phyloP scores from a whole-genome alignment of 768 basidiomycete genomes.

The Lentinula sp. region DNA sequence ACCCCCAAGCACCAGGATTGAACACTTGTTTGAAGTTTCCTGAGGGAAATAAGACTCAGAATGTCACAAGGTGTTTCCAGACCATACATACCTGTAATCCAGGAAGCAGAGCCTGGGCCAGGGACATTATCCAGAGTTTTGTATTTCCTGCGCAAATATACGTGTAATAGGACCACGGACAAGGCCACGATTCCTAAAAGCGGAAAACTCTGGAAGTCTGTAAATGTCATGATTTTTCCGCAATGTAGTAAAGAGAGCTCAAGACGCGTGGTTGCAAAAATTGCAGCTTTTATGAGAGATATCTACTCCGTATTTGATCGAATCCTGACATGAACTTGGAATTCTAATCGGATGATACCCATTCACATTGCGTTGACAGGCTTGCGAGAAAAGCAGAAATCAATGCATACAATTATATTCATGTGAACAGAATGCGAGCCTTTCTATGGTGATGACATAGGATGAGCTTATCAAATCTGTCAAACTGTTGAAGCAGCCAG shows the following conservation, averaged over 20 bases:
- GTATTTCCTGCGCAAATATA: not conserved
- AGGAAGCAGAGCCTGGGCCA: not conserved
- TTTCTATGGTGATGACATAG: not conserved
- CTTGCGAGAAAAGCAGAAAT: not conserved
- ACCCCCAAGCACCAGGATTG: not conserved
- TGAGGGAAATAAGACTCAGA: not conserved
- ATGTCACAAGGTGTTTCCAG: no score
- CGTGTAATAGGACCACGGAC: not conserved
- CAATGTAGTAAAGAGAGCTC: not conserved
- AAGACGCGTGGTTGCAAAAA: not conserved
- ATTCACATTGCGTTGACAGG: not conserved
- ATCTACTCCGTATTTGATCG: not conserved
- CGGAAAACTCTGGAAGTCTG: not conserved
- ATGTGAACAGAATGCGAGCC: not conserved
- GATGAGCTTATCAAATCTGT: not conserved
- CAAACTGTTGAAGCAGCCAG: not conserved
- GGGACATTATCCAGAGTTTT: not conserved
- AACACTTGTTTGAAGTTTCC: conserved; percentile 1
- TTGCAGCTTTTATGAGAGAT: not conserved
- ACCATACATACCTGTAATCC: not conserved
- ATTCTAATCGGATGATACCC: not conserved
- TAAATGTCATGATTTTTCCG: not conserved
- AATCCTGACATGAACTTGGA: not conserved
- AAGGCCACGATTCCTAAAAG: not conserved
- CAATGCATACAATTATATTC: not conserved